Percentiles rank a stretch among this genome's conserved stretches.
These are phyloP conservation scores for Ascosphaera apis DNA, from an alignment of 2,329 filamentous ascomycete genomes.

Conservation along the genomic window DNA sequence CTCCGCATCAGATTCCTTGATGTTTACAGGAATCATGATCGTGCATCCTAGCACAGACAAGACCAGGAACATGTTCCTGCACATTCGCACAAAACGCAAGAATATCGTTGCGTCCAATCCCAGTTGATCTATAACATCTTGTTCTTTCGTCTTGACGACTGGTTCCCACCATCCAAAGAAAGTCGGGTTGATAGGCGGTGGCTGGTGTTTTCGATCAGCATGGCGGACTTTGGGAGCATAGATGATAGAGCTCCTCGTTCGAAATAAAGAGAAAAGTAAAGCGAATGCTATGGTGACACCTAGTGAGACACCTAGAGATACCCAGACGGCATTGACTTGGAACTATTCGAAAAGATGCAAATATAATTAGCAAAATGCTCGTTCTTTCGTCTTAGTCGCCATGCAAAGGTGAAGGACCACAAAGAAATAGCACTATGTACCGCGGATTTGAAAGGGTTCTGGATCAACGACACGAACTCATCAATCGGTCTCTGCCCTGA, in stretches of 20 bases:
- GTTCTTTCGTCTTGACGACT: constrained; percentile 54
- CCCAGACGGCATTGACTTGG: constrained; percentile 41
- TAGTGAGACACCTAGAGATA: constrained; percentile 59
- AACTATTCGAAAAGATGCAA: constrained; percentile 18
- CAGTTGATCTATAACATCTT: constrained; percentile 53
- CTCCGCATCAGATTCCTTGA: constrained; percentile 25
- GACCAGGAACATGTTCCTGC: constrained; percentile 63
- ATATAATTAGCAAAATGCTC: neutral
- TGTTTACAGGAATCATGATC: constrained; percentile 63
- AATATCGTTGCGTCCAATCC: constrained; percentile 86
- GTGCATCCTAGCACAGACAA: constrained; percentile 49
- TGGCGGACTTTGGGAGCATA: constrained; percentile 90
- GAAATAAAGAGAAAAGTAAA: constrained; percentile 64
- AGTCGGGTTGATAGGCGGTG: constrained; percentile 67
- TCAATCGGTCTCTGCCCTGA: constrained; percentile 7
- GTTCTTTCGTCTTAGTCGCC: neutral
- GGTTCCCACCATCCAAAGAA: constrained; percentile 71
- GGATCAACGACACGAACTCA: constrained; percentile 20
- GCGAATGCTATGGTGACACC: constrained; percentile 52
- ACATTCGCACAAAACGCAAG: constrained; percentile 72
- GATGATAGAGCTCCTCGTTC: constrained; percentile 75
- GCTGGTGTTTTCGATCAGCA: constrained; percentile 71
- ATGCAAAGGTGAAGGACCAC: neutral
- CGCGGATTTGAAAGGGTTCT: constrained; percentile 22
- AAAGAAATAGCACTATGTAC: constrained; percentile 11